These are phyloP conservation scores for Sporothrix inflata DNA, from an alignment of 2,329 filamentous ascomycete species.

Conservation along the genomic window DNA sequence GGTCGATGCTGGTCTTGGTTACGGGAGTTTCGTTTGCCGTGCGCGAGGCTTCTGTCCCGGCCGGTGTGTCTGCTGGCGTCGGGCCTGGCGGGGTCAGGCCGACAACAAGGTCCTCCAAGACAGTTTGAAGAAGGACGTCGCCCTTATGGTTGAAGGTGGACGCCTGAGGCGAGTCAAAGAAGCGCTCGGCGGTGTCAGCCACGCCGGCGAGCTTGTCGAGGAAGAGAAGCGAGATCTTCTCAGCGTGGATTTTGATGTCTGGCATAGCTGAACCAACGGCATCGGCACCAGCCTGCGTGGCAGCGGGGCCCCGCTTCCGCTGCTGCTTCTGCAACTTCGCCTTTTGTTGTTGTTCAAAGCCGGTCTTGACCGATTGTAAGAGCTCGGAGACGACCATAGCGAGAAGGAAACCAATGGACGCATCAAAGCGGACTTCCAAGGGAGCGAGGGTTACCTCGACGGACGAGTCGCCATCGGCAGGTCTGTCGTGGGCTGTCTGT, in stretches of 20 bases:
- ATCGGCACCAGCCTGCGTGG: background rate
- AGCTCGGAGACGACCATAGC: slow-evolving; percentile 56
- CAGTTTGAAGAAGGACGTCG: slow-evolving; percentile 57
- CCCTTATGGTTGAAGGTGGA: slow-evolving; percentile 46
- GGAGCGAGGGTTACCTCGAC: slow-evolving; percentile 59
- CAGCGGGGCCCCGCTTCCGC: background rate
- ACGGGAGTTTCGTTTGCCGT: background rate
- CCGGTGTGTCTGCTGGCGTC: background rate
- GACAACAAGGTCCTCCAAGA: slow-evolving; percentile 50
- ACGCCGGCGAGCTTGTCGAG: slow-evolving; percentile 58
- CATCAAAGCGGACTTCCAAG: slow-evolving; percentile 57
- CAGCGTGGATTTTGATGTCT: slow-evolving; percentile 50
- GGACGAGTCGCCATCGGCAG: slow-evolving; percentile 39
- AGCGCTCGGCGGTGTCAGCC: slow-evolving; percentile 53
- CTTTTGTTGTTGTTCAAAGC: slow-evolving; percentile 25
- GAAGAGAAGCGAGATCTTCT: slow-evolving; percentile 59
- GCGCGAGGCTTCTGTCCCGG: background rate
- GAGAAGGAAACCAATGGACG: slow-evolving; percentile 59
- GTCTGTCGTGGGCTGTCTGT: background rate
- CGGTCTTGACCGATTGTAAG: slow-evolving; percentile 37
- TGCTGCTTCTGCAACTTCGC: slow-evolving; percentile 36
- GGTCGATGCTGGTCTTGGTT: slow-evolving; percentile 46
- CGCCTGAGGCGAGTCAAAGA: slow-evolving; percentile 45
- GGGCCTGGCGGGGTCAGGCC: slow-evolving; percentile 39
- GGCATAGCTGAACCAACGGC: slow-evolving; percentile 37